Conservation (phyloP, 2,329 filamentous ascomycete species). For the Nothophoma quercina region DNA sequence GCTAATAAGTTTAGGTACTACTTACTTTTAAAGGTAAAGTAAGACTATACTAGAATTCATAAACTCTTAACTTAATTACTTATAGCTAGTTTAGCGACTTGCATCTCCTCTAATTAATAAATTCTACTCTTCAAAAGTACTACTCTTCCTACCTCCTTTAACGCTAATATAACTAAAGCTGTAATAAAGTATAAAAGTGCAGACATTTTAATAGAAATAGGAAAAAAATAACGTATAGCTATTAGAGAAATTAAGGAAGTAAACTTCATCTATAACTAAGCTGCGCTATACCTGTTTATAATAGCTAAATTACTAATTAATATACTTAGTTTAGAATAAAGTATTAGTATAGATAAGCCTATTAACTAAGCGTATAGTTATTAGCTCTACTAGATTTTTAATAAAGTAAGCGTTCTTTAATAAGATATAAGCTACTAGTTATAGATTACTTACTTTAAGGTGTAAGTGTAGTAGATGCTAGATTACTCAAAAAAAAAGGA, state of each 20-base stretch:
- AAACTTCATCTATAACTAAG: constrained; percentile 7
- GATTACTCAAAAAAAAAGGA: constrained; percentile 12
- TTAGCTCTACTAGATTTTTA: constrained; percentile 5
- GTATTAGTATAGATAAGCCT: constrained; percentile 5
- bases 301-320: constrained; percentile 5
- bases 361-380: constrained; percentile 5
- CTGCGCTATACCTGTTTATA: constrained; percentile 1
- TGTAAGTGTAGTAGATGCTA: constrained; percentile 14
- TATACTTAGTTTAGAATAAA: constrained; percentile 4
- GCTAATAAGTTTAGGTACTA: too few species aligned
- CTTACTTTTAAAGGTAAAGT: too few species aligned
- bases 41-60: too few species aligned
- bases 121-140: too few species aligned
- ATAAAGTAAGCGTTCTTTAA: constrained; percentile 5
- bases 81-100: too few species aligned
- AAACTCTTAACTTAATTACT: too few species aligned
- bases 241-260: not conserved
- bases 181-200: not conserved
- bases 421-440: constrained; percentile 2
- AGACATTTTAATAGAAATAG: not conserved
- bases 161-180: not conserved
- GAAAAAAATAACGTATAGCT: constrained; percentile 8
- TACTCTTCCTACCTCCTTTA: too few species aligned
- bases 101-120: too few species aligned
- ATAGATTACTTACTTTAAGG: constrained; percentile 4